These are phyloP conservation scores for Fusarium sacchari DNA, from an alignment of 2,329 filamentous ascomycete species.

Conservation along the genomic window DNA sequence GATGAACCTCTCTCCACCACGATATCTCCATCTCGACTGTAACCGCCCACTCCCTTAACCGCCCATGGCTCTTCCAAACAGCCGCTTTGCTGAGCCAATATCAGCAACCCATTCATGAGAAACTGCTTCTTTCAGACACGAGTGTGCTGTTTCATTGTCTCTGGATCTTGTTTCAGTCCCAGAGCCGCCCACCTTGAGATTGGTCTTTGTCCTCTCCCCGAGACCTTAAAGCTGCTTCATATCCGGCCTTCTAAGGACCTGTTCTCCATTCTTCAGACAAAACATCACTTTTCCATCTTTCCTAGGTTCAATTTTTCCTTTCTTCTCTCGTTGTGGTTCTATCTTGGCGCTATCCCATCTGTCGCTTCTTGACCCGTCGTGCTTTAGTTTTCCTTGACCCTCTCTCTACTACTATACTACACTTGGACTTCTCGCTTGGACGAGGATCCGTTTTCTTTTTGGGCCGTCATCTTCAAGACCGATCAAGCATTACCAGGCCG, in stretches of 20 bases:
- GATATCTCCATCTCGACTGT: conserved; percentile 14
- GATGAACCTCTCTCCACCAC: conserved; percentile 7
- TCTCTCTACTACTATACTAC: conserved; percentile 25
- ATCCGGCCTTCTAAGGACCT: conserved; percentile 42
- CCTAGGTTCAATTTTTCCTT: conserved; percentile 25
- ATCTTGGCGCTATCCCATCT: conserved; percentile 42
- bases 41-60: conserved; percentile 42
- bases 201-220: conserved; percentile 39
- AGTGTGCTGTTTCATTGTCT: conserved; percentile 61
- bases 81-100: conserved; percentile 63
- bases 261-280: conserved; percentile 40
- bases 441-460: conserved; percentile 34
- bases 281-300: conserved; percentile 18
- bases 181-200: conserved; percentile 45
- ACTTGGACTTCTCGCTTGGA: conserved; percentile 29
- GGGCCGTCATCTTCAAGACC: conserved; percentile 29
- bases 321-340: conserved; percentile 40
- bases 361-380: conserved; percentile 40
- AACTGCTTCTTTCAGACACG: conserved; percentile 61
- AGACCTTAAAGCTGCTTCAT: conserved; percentile 47
- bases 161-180: conserved; percentile 46
- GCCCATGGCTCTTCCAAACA: conserved; percentile 51
- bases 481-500: conserved; percentile 39
- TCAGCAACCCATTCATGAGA: conserved; percentile 54
- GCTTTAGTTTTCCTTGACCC: conserved; percentile 22